Evolutionary conservation across 257 asterid species (phyloP), one percentile per base, ranked within the genome.

Genomic region (Salvia miltiorrhiza): DNA sequence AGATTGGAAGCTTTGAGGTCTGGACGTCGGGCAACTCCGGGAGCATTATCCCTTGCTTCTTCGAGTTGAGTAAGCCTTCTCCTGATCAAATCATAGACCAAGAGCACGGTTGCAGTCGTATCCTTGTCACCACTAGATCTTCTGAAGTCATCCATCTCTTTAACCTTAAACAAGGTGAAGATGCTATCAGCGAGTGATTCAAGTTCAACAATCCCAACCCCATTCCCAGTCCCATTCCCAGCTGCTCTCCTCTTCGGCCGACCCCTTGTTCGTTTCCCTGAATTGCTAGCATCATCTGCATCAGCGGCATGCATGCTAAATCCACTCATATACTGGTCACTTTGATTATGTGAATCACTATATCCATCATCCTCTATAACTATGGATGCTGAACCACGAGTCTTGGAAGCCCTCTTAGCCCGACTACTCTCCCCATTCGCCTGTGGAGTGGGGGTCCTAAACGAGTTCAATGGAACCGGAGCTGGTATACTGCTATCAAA

Each of bases 381-480:
- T 9, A 79, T 77, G 54, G 84, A 71, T 58, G 77, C 84, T 0
- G 84, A 14, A n/a, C 72, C 78, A 37, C 74, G 80, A 33, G 66
- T 40, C 76, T 40, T 75, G 17, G 70, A 23, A 43, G 57, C 69
- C 85, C 78, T 79, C 86, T 57, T 85, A 4, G 84, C 20, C 58
- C 77, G 79, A 72, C 87, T 77, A 2, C 71, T 44, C 21, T 61
- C 57, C 70, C 95, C 93, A 58, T 90, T 90, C 4, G 78, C 67
- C 11, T 54, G 70, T 2, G 84, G 53, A 0, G 56, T 65, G 1
- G 97, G 95, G 26, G 95, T 90, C 73, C 95, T 76, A 65, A 84
- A 86, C 0, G 99, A 81, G 73, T 88, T 90, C 78, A 93, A 48
- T 0, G 97, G 99, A 28, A 89, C 88, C 0, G 99, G 96, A 23